Base-by-base conservation (phyloP, 2,329 filamentous ascomycete genomes). In the Talaromyces islandicus region DNA sequence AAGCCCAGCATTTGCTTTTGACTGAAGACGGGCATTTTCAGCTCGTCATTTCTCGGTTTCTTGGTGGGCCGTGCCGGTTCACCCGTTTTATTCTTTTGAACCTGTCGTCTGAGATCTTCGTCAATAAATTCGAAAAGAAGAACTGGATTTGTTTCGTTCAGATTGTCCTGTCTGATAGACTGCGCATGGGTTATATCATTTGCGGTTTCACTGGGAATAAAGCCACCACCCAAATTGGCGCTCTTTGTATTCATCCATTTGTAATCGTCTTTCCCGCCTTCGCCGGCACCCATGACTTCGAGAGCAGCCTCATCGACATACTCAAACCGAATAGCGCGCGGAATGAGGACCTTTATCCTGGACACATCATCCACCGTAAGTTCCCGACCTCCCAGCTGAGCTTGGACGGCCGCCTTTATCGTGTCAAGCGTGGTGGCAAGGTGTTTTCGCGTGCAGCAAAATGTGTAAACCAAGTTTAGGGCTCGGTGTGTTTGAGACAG, bases 101-200 rank as follows among this genome's bases (percentile, higher is more conserved):
- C 88, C 70, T 95, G 88, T 46, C 89, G 83, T 76, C 92, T 97
- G 65, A 97, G 75, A 70, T 97, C 93, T 0, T 89, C 92, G 71
- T 97, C 94, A 19, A 96, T 77, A 66, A 95, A 97, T 71, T 97
- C 94, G 68, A 99, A 96, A 38, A 93, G 84, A 25, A 99, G 76
- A 17, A 96, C 88, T 35, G 57, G 55, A 9, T 30, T 14, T 5
- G 59, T 46, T 66, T 96, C 87, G 56, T 82, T 82, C 1, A 79
- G 79, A 14, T 70, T 53, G 9, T 50, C 56, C 30, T 48, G 25
- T 5, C 27, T 62, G 25, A 77, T 71, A 17, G 70, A 69, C 48
- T 71, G 65, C 9, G 61, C 58, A 54, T 64, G 56, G 3, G 61
- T 57, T 12, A 62, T 57, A 24, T 69, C 68, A 17, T 43, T 29